Conservation (phyloP, 225 moss, liverwort and hornwort species). For the Marchantia polymorpha region DNA sequence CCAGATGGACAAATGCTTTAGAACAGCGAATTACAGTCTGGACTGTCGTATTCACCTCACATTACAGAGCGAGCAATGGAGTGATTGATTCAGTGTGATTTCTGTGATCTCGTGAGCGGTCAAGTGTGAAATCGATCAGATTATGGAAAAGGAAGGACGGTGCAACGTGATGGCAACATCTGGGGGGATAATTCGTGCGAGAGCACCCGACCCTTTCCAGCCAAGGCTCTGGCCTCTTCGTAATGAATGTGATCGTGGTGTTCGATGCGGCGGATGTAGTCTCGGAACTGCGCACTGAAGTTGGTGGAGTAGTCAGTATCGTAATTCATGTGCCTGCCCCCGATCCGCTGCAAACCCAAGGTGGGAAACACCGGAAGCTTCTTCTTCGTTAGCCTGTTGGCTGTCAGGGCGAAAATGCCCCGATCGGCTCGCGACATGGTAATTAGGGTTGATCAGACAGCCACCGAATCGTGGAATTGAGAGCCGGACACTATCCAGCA, state of each 20-base stretch:
- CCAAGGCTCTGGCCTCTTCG: constrained; percentile 1
- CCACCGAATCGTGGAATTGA: too few relatives aligned
- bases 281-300: constrained; percentile 21
- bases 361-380: background rate
- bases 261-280: constrained; percentile 21
- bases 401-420: background rate
- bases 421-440: constrained; percentile 16
- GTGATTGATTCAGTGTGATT: background rate
- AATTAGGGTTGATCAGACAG: background rate
- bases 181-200: too few relatives aligned
- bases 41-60: background rate
- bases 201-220: constrained; percentile 21
- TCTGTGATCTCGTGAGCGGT: background rate
- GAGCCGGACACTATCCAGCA: background rate
- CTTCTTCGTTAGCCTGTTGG: constrained; percentile 21
- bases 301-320: constrained; percentile 24
- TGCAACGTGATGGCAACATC: background rate
- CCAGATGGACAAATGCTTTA: background rate
- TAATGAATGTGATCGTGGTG: constrained; percentile 18
- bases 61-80: background rate
- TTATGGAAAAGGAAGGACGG: too few relatives aligned
- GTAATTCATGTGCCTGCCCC: constrained; percentile 17
- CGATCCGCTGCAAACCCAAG: constrained; percentile 10
- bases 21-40: background rate
- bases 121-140: background rate